phyloP scores from a whole-genome alignment of 2,329 filamentous ascomycete genomes.

The Arthrobotrys megalospora region DNA sequence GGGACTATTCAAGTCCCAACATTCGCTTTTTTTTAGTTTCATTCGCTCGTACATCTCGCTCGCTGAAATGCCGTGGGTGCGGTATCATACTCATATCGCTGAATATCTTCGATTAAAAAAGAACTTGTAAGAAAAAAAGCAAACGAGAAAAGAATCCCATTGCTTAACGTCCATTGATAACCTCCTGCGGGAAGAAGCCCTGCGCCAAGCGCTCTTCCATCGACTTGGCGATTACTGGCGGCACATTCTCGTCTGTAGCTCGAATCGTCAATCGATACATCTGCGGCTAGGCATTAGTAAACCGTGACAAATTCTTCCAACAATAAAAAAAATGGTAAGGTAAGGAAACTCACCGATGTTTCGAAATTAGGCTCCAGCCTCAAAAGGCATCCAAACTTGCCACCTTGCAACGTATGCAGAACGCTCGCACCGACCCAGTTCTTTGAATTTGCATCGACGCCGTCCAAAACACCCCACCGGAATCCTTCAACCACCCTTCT shows the following conservation, averaged over 20 bases:
- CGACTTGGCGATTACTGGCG: conserved; percentile 81
- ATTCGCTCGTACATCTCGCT: conserved; percentile 35
- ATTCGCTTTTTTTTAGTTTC: conserved; percentile 26
- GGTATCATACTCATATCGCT: conserved; percentile 25
- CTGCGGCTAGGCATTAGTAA: conserved; percentile 70
- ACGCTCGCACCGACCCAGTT: conserved; percentile 95
- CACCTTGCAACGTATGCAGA: conserved; percentile 82
- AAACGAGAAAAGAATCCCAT: neutral
- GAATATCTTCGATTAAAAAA: conserved; percentile 16
- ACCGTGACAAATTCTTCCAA: conserved; percentile 28
- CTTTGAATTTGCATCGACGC: conserved; percentile 91
- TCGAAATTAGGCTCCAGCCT: conserved; percentile 94
- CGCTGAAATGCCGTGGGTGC: conserved; percentile 38
- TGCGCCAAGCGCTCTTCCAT: conserved; percentile 87
- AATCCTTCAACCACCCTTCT: conserved; percentile 84
- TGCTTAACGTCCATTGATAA: conserved; percentile 55
- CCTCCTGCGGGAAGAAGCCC: conserved; percentile 66
- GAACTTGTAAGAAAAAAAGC: conserved; percentile 3
- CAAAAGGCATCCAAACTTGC: conserved; percentile 94
- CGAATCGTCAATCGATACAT: conserved; percentile 96
- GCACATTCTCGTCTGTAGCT: conserved; percentile 91
- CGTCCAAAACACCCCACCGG: conserved; percentile 86
- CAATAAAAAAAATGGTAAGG: neutral
- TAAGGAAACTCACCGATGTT: conserved; percentile 79
- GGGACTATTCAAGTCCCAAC: neutral